Base-by-base conservation (phyloP, 345 rosid species). In the Pseudoturritis turrita region DNA sequence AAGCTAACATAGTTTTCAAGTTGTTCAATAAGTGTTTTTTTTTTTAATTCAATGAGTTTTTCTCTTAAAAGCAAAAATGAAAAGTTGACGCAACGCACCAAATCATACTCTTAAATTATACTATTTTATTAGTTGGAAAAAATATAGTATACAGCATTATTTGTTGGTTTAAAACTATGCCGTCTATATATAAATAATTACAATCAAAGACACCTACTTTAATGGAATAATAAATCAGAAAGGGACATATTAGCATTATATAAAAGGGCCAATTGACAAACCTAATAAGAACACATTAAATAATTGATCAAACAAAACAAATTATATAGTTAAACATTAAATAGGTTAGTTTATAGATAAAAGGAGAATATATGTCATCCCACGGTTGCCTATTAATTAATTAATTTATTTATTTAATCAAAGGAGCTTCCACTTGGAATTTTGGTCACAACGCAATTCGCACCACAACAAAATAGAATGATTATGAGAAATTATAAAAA, bases 311-410 rank as follows among this genome's bases (percentile, higher is more conserved):
- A 68, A 68, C 22, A 17, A 41, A 53, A 17, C 15, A 29, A 61
- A 19, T 11, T 8, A 12, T 17, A 17, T 40, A 44, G 45, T 55
- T 12, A 50, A 72, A 53, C 39, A 13, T 21, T 43, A 72, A 12
- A 31, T 21, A 10, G 1, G 7, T 44, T 53, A 25, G 31, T 64
- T 45, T 15, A 37, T 35, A 25, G 15, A 62, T 60, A 35, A 61
- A 62, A 54, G 11, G 36, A 69, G 60, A 54, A 76, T 62, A 36
- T 69, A 37, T 69, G 79, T 62, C 75, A 53, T 12, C 70, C 70
- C 70, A 69, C 70, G 75, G 79, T 68, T 75, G 74, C 74, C 13
- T 68, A 44, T 52, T 44, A 25, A 17, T 26, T 74, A 49, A 75
- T 26, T 53, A 54, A 44, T 52, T 44, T 18, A 17, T 26, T 74